A percentile compares a stretch with the other conserved stretches of the same genome.
Evolutionary conservation across 1,284 basidiomycete species (phyloP).

Genomic region (Cerrena zonata): DNA sequence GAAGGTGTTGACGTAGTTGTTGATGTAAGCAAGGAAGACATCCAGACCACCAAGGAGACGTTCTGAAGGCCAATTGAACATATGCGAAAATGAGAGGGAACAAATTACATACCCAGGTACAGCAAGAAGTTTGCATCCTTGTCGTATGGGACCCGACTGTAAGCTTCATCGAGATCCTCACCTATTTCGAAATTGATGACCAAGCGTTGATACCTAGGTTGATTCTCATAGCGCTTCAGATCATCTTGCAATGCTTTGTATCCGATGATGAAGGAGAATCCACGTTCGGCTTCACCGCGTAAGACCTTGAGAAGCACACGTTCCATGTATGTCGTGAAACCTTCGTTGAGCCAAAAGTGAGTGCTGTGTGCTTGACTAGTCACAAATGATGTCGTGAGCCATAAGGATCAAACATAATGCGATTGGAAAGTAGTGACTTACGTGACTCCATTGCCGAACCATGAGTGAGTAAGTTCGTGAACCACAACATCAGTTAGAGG

Average conservation of each 20-base stretch:
- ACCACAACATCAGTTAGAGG: constrained; percentile 77
- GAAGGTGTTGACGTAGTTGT: constrained; percentile 76
- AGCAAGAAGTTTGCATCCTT: constrained; percentile 72
- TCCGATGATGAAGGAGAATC: constrained; percentile 72
- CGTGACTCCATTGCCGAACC: constrained; percentile 85
- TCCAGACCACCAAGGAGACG: constrained; percentile 82
- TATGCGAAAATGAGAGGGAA: background rate
- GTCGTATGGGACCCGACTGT: constrained; percentile 66
- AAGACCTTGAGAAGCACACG: constrained; percentile 73
- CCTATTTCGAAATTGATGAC: constrained; percentile 80
- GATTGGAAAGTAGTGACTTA: constrained; percentile 30
- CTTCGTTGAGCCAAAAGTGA: constrained; percentile 91
- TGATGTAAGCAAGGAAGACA: constrained; percentile 78
- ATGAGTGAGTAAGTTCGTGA: constrained; percentile 74
- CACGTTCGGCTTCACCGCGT: constrained; percentile 76
- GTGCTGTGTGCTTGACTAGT: constrained; percentile 61
- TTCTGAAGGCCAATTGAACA: constrained; percentile 47
- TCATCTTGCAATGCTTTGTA: constrained; percentile 70
- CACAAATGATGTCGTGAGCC: constrained; percentile 17
- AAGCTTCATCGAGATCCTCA: constrained; percentile 85
- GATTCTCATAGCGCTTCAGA: constrained; percentile 53
- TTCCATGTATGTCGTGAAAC: constrained; percentile 94
- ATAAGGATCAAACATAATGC: background rate
- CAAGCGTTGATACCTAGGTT: constrained; percentile 77
- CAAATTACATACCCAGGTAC: constrained; percentile 44